Evolutionary conservation across 2,329 filamentous ascomycete genomes (phyloP).

Genomic region (Calonectria leucothoes): DNA sequence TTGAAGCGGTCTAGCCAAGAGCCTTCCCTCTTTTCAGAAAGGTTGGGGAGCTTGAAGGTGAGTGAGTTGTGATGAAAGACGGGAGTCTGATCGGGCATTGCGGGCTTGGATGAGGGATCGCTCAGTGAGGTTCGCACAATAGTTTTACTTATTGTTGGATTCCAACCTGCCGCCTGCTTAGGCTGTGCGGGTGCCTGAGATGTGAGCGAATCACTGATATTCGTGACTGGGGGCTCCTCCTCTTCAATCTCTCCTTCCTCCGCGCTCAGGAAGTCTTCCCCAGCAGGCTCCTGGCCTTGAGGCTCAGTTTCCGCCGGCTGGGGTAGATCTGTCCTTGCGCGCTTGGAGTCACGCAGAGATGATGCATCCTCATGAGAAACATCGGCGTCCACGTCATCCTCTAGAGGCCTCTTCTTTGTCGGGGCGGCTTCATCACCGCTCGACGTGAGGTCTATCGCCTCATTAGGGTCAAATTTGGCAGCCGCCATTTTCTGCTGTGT

Average conservation of each 20-base stretch:
- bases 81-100: constrained; percentile 33
- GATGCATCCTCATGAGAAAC: constrained; percentile 11
- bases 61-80: constrained; percentile 33
- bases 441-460: constrained; percentile 40
- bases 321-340: constrained; percentile 28
- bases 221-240: constrained; percentile 8
- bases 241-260: constrained; percentile 51
- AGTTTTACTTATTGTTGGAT: constrained; percentile 24
- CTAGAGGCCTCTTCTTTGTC: constrained; percentile 44
- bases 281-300: constrained; percentile 11
- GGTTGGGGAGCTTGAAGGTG: constrained; percentile 43
- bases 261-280: constrained; percentile 25
- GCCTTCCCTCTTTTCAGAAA: constrained; percentile 42
- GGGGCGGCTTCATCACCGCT: constrained; percentile 37
- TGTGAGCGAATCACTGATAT: background rate
- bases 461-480: constrained; percentile 32
- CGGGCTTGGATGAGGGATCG: constrained; percentile 26
- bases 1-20: constrained; percentile 50
- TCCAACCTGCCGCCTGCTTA: constrained; percentile 28
- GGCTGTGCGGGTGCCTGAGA: background rate
- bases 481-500: constrained; percentile 26
- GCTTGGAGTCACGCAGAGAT: constrained; percentile 34
- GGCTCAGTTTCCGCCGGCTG: constrained; percentile 10
- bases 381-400: constrained; percentile 33
- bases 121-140: constrained; percentile 23